Evolutionary conservation across 768 basidiomycete species (phyloP), one percentile per base, ranked within the genome.

Genomic region (Naganishia onofrii): DNA sequence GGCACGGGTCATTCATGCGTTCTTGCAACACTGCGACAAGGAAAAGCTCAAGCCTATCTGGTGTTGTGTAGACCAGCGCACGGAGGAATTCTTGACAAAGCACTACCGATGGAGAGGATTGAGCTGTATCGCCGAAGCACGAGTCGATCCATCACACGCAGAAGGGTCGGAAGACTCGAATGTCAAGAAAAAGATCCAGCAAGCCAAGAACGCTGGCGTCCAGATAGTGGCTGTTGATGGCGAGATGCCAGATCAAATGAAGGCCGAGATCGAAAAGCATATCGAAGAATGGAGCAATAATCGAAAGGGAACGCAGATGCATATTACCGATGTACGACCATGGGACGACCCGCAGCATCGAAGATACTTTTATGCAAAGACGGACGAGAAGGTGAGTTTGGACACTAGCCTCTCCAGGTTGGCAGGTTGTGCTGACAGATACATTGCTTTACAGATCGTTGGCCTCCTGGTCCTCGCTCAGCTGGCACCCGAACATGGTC

Each of bases 91-190:
- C 9, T 84, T 89, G 57, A 84, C 77, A 12, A 79, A 81, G n/a
- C 72, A 79, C 8, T 82, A 84, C 46, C 81, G 83, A 0, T 89
- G 88, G 89, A 83, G 84, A 66, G 84, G 85, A 4, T 82, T 89
- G 52, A 84, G 84, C 63, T 88, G 87, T 69, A 87, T 89, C 58
- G 85, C 86, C 60, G 88, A 89, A 74, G 87, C 88, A 68, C 80
- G 83, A n/a, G 69, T 84, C 28, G 82, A 84, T 70, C 81, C 84
- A 2, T 78, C 81, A 63, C 82, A 85, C 44, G 80, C 87, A 15
- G 83, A 86, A 65, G 84, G 87, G 0, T 83, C 82, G 28, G 73
- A 77, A 29, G 74, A 81, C 70, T 81, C 87, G 77, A 86, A 86
- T 67, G 77, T 88, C 73, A 85, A 86, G 78, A 85, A 87, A 79